Percentiles rank a stretch among this genome's conserved stretches.
Conservation (phyloP, 164 flowering plant genomes). For the Liriodendron chinense region DNA sequence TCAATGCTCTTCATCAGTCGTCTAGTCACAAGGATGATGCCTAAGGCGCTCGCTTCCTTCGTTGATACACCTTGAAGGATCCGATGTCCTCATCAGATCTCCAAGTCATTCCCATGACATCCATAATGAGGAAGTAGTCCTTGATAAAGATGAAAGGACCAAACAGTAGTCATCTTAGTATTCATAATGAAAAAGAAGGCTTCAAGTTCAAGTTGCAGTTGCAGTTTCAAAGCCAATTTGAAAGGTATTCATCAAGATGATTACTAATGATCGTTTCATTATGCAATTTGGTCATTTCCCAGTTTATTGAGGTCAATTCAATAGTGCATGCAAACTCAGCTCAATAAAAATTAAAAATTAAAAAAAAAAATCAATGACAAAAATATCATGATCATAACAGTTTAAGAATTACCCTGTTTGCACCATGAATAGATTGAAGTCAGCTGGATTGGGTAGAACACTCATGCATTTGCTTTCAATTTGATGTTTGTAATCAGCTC, state of each 20-base stretch:
- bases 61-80: no score
- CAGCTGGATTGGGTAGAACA: constrained; percentile 83
- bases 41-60: no score
- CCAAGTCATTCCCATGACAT: no score
- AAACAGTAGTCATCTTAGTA: background rate
- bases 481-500: constrained; percentile 70
- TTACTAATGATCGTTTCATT: background rate
- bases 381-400: background rate
- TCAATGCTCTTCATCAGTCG: no score
- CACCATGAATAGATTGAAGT: constrained; percentile 92
- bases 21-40: no score
- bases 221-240: background rate
- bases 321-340: background rate
- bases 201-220: background rate
- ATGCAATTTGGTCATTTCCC: background rate
- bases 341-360: background rate
- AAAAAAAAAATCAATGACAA: background rate
- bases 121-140: background rate
- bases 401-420: constrained; percentile 71
- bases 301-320: background rate
- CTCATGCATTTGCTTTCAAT: constrained; percentile 95
- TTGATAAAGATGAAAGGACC: background rate
- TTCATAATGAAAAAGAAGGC: background rate
- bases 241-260: background rate
- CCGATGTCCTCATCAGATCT: no score